Evolutionary conservation across 2,329 filamentous ascomycete genomes (phyloP).

Genomic region (Pezicula neosporulosa): DNA sequence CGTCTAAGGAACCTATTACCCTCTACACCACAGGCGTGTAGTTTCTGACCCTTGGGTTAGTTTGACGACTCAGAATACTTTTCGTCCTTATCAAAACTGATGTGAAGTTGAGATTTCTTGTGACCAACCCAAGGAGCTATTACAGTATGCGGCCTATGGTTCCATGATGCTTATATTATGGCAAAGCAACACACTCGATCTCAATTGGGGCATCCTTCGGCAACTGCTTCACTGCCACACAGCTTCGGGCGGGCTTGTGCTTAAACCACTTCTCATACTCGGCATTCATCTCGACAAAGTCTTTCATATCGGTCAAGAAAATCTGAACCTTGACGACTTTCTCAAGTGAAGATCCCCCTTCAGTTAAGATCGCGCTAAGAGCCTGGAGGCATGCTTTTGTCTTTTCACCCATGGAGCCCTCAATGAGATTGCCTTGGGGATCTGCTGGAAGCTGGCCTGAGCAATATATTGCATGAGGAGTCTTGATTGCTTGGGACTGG

Average conservation of each 20-base stretch:
- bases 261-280: constrained; percentile 81
- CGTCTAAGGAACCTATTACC: too few species aligned
- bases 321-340: constrained; percentile 90
- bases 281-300: constrained; percentile 84
- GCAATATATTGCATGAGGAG: constrained; percentile 61
- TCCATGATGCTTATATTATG: constrained; percentile 32
- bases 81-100: too few species aligned
- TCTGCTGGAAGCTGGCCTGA: constrained; percentile 45
- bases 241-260: constrained; percentile 84
- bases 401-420: constrained; percentile 61
- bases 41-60: too few species aligned
- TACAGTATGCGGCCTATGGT: too few species aligned
- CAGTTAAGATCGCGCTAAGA: constrained; percentile 77
- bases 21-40: too few species aligned
- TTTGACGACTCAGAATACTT: too few species aligned
- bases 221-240: constrained; percentile 84
- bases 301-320: constrained; percentile 87
- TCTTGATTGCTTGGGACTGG: constrained; percentile 65
- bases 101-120: too few species aligned
- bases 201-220: constrained; percentile 85
- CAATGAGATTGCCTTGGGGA: constrained; percentile 25
- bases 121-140: too few species aligned
- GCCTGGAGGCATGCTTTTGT: constrained; percentile 67
- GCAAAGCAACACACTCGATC: constrained; percentile 82
- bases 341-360: constrained; percentile 72